Evolutionary conservation across 495 filamentous ascomycete genomes (phyloP), one percentile per base, ranked within the genome.

Genomic region (Podospora pseudopauciseta): DNA sequence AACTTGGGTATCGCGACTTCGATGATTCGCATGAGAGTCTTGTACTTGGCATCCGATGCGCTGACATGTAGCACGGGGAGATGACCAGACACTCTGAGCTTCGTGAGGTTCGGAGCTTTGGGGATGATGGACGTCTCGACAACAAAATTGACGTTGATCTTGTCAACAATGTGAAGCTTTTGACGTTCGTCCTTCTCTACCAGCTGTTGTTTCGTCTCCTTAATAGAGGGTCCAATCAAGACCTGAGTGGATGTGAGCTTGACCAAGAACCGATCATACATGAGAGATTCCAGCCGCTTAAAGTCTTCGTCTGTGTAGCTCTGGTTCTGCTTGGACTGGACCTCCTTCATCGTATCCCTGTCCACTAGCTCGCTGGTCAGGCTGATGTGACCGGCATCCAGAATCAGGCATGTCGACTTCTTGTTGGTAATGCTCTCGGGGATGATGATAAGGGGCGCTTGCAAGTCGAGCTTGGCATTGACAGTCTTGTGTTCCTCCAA

Each of bases 401-500:
- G 75, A 67, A 99, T 97, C 61, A 99, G 80, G 76, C 95, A 98
- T 19, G 92, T 89, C 5, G 92, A 89, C 65, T 83, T 89, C 71
- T 90, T 85, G 65, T 88, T 84, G 2, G 90, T 94, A 70, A 97
- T 93, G 71, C 89, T 96, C 73, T 98, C 92, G 0, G 95, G 95
- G 20, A 99, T 87, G 70, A 99, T 98, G 72, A 99, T 97, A 18
- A 99, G 83, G 54, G 95, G 95, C 5, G 95, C 95, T 75, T 96
- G 93, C 11, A 99, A 87, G 80, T 99, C 96, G 59, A 99, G 85
- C 71, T 97, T 93, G 3, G 93, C 93, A 76, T 98, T 96, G 67
- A 99, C 88, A 16, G 95, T 98, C 83, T 97, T 98, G 79, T 99
- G 95, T 74, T 98, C 96, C 76, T 97, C 88, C 30, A 99, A 83